These are phyloP conservation scores for Leccinum imitatum DNA, from an alignment of 768 basidiomycete genomes.

Conservation along the genomic window DNA sequence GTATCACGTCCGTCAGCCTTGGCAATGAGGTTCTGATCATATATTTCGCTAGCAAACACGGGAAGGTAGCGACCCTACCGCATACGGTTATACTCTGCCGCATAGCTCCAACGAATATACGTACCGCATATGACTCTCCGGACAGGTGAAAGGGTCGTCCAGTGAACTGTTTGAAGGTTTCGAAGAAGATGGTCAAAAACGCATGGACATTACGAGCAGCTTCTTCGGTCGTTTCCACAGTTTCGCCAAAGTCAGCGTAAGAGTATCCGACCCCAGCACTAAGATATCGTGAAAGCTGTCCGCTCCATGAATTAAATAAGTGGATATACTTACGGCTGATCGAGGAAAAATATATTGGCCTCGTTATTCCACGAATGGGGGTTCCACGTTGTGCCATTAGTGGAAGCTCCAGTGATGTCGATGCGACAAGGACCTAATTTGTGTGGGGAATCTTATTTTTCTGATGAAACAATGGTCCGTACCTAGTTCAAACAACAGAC, in stretches of 20 bases:
- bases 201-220: conserved; percentile 75
- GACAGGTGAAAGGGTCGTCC: conserved; percentile 70
- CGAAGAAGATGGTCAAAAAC: conserved; percentile 77
- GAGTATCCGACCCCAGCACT: conserved; percentile 73
- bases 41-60: conserved; percentile 72
- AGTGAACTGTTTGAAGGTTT: conserved; percentile 70
- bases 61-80: conserved; percentile 69
- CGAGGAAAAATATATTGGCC: conserved; percentile 71
- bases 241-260: conserved; percentile 68
- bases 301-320: background rate
- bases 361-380: conserved; percentile 65
- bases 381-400: conserved; percentile 63
- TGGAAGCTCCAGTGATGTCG: conserved; percentile 52
- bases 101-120: conserved; percentile 21
- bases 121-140: conserved; percentile 72
- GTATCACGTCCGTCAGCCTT: conserved; percentile 47
- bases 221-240: conserved; percentile 73
- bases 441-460: conserved; percentile 7
- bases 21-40: conserved; percentile 65
- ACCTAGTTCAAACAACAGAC: conserved; percentile 62
- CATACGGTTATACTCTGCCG: background rate
- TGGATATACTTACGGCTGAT: conserved; percentile 48
- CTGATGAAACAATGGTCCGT: background rate
- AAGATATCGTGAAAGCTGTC: background rate
- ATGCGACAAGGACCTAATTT: conserved; percentile 58